These are phyloP conservation scores for Ceratobasidium sp. DNA, from an alignment of 1,284 basidiomycete genomes.

Conservation along the genomic window DNA sequence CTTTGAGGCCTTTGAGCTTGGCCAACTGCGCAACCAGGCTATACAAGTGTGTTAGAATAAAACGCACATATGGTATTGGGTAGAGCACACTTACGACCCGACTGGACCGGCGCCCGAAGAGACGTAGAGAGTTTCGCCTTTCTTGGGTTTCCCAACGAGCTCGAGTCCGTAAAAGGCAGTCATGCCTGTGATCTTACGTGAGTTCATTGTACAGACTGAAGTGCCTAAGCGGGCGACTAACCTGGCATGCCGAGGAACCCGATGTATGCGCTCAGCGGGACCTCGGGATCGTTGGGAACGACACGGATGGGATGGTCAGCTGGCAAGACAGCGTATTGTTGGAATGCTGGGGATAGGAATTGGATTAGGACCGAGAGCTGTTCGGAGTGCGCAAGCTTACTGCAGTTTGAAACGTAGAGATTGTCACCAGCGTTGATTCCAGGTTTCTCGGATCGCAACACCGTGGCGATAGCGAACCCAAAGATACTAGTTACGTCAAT, in stretches of 20 bases:
- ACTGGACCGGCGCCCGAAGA: conserved; percentile 67
- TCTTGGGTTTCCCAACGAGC: conserved; percentile 60
- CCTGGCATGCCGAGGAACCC: conserved; percentile 64
- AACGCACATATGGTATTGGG: background rate
- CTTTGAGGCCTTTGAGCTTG: conserved; percentile 59
- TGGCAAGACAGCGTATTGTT: conserved; percentile 48
- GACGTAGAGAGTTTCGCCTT: conserved; percentile 70
- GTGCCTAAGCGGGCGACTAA: conserved; percentile 24
- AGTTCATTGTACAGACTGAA: background rate
- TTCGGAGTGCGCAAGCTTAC: background rate
- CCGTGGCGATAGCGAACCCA: conserved; percentile 50
- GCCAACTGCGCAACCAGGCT: conserved; percentile 59
- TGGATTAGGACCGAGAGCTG: background rate
- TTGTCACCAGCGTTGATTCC: conserved; percentile 63
- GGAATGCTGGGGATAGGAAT: background rate
- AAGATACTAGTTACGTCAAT: conserved; percentile 51
- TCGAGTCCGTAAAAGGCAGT: conserved; percentile 57
- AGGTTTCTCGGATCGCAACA: conserved; percentile 56
- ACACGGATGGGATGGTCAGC: conserved; percentile 49
- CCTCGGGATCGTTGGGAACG: conserved; percentile 52
- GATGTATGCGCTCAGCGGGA: conserved; percentile 64
- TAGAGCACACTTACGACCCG: conserved; percentile 59
- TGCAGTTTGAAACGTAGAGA: conserved; percentile 16
- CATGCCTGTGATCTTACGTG: conserved; percentile 51
- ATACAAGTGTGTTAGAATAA: background rate